Evolutionary conservation across 2,329 filamentous ascomycete genomes (phyloP).

Genomic region (Teratosphaeria destructans): DNA sequence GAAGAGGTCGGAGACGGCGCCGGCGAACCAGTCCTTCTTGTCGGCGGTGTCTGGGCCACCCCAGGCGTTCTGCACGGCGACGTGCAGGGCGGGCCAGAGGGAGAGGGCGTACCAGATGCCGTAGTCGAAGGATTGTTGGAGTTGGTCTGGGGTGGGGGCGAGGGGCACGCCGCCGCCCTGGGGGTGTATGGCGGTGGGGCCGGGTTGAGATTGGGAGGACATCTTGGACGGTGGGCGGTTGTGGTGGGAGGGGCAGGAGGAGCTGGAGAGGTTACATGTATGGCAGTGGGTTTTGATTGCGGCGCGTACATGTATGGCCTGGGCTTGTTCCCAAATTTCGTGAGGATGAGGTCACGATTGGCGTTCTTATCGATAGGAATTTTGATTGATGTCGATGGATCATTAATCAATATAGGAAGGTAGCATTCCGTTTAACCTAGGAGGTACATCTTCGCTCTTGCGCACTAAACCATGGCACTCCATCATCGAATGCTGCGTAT

Average conservation of each 20-base stretch:
- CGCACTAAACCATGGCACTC: too few species aligned
- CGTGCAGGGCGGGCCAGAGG: conserved; percentile 77
- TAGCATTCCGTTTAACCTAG: too few species aligned
- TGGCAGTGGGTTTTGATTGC: neutral
- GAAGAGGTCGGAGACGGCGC: conserved; percentile 74
- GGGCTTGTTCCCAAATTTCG: neutral
- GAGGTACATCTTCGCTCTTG: too few species aligned
- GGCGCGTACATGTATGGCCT: neutral
- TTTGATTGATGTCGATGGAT: neutral
- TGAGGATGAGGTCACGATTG: neutral
- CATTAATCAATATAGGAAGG: too few species aligned
- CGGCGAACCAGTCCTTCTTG: conserved; percentile 95
- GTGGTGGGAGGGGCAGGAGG: neutral
- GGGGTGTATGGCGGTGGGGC: conserved; percentile 1
- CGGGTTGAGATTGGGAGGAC: conserved; percentile 4
- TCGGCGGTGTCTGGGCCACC: conserved; percentile 72
- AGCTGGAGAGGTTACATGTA: neutral
- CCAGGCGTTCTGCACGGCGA: conserved; percentile 80
- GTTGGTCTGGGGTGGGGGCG: conserved; percentile 14
- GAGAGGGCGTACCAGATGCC: conserved; percentile 75
- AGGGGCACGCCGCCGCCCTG: conserved; percentile 6
- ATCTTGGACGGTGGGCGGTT: neutral
- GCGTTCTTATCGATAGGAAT: neutral
- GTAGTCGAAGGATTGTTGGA: conserved; percentile 54
- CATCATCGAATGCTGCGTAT: too few species aligned